These are phyloP conservation scores for Zasmidium angulare DNA, from an alignment of 2,329 filamentous ascomycete species.

Conservation along the genomic window DNA sequence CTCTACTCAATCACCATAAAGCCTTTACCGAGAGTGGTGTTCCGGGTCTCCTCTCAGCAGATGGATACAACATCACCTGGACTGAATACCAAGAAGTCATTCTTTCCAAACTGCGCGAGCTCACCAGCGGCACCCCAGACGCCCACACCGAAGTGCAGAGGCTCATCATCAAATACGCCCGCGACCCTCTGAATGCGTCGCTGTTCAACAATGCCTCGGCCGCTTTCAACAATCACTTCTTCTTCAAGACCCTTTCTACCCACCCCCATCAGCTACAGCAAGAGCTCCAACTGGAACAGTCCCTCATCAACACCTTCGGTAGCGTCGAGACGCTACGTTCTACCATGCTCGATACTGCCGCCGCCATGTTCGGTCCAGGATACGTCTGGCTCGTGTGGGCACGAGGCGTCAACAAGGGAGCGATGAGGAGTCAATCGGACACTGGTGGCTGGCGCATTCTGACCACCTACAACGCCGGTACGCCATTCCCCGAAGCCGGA, in stretches of 20 bases:
- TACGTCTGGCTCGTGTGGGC: constrained; percentile 85
- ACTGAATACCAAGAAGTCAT: constrained; percentile 75
- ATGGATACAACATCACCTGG: constrained; percentile 76
- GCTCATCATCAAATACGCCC: constrained; percentile 73
- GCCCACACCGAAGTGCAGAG: constrained; percentile 63
- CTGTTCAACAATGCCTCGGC: constrained; percentile 96
- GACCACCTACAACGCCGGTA: constrained; percentile 86
- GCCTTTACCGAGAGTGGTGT: constrained; percentile 56
- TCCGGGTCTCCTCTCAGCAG: constrained; percentile 67
- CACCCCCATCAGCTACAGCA: constrained; percentile 48
- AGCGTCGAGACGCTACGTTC: constrained; percentile 77
- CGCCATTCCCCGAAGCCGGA: constrained; percentile 82
- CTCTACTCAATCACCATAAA: constrained; percentile 48
- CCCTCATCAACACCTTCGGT: constrained; percentile 72
- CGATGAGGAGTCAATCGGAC: constrained; percentile 34
- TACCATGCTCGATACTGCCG: constrained; percentile 77
- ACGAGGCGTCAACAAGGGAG: constrained; percentile 32
- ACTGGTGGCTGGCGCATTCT: constrained; percentile 63
- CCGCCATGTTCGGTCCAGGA: constrained; percentile 92
- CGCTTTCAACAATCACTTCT: constrained; percentile 88
- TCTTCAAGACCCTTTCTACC: constrained; percentile 58
- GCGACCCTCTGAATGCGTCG: constrained; percentile 72
- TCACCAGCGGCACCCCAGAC: constrained; percentile 68
- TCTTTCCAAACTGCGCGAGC: constrained; percentile 71
- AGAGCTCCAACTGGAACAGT: constrained; percentile 54